Conservation (phyloP, 495 filamentous ascomycete species). For the Oleoguttula mirabilis region DNA sequence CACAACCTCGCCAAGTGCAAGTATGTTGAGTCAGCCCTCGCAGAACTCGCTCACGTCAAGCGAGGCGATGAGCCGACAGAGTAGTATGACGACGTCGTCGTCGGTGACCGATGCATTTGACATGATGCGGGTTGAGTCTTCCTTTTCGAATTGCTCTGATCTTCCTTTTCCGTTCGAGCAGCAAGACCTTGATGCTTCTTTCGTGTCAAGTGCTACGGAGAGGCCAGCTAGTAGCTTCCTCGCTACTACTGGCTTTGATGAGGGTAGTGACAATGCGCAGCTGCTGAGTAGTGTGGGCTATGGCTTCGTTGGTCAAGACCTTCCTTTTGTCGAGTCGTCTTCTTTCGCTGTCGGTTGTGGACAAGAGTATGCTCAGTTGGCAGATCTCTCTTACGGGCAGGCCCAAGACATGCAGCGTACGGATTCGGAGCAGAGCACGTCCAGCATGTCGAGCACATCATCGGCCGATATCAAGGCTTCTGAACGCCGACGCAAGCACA, state of each 20-base stretch:
- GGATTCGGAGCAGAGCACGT: constrained; percentile 6
- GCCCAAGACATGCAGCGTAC: constrained; percentile 8
- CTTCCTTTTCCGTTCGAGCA: constrained; percentile 5
- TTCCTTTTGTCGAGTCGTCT: constrained; percentile 9
- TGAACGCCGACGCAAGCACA: constrained; percentile 13
- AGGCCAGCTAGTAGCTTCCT: constrained; percentile 8
- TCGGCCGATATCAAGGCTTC: constrained; percentile 10
- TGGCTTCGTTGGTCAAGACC: constrained; percentile 13
- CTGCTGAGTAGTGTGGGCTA: constrained; percentile 11
- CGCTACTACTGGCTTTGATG: constrained; percentile 4
- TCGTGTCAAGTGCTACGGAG: constrained; percentile 4
- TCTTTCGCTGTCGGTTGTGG: not conserved
- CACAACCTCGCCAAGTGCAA: constrained; percentile 11
- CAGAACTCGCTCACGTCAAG: constrained; percentile 6
- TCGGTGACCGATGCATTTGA: constrained; percentile 18
- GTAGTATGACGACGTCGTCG: constrained; percentile 19
- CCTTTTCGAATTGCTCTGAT: constrained; percentile 12
- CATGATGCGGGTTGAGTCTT: constrained; percentile 25
- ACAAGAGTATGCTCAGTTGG: not conserved
- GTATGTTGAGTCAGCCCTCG: constrained; percentile 17
- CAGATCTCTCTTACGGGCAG: not conserved
- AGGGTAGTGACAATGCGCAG: not conserved
- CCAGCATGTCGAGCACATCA: not conserved
- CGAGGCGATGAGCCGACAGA: constrained; percentile 25
- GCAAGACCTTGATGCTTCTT: constrained; percentile 5